Evolutionary conservation across 2,329 filamentous ascomycete species (phyloP), one percentile per base, ranked within the genome.

Genomic region (Cadophora sp.): DNA sequence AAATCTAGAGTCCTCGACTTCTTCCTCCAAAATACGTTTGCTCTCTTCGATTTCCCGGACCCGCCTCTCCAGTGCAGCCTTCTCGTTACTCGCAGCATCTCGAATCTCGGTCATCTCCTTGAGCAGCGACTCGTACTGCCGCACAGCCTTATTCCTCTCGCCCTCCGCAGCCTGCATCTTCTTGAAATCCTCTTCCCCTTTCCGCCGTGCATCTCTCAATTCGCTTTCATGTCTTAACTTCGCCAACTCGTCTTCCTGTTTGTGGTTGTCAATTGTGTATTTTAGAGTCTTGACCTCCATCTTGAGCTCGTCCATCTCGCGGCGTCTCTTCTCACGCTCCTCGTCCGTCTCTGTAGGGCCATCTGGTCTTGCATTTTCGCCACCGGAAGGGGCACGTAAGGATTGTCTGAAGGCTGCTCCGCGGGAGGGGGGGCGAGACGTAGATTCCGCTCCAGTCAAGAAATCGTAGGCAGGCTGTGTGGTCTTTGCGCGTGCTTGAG

Each of bases 221-320:
- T 97, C 95, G 74, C 92, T 92, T 72, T 93, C 91, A 74, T 96
- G 92, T 70, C 93, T 90, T 19, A 97, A 84, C 11, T 89, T 85
- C 59, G 89, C 84, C 75, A 97, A 87, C 67, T 97, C 93, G 74
- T 92, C 91, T 76, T 98, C 95, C 74, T 97, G 93, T 75, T 95
- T 94, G 64, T 92, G 83, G 22, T 92, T 95, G 75, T 94, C 92
- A 72, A 97, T 85, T 68, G 95, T 93, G 81, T 97, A 99, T 70
- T 90, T 91, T 62, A 97, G 83, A 0, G 93, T 92, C 70, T 94
- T 96, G 51, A 98, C 84, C 79, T 97, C 93, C 1, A 95, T 93
- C 76, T 95, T 94, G 29, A 98, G 85, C 72, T 94, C 91, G 76
- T 98, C 94, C 87, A 90, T 79, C 77, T 71, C 75, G 34, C 69